Conservation (phyloP, 176 grass and related monocot genomes). For the Pontederia paniculata region DNA sequence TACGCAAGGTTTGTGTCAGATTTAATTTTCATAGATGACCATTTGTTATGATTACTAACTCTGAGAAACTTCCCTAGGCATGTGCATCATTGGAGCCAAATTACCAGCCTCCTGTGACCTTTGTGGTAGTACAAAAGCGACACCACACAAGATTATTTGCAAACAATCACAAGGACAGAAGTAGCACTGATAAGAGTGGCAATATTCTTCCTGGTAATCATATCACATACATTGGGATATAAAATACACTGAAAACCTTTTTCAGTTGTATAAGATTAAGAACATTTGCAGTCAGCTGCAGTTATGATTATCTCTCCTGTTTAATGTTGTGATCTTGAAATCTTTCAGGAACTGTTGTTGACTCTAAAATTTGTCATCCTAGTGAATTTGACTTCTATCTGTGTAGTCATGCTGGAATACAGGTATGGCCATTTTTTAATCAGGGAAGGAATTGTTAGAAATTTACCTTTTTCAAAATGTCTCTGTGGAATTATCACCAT, state of each 20-base stretch:
- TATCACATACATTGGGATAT: too few species aligned
- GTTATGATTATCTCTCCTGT: too few species aligned
- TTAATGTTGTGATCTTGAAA: too few species aligned
- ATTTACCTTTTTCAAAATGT: neutral
- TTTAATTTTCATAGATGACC: neutral
- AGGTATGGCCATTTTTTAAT: too few species aligned
- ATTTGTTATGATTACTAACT: neutral
- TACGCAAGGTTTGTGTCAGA: too few species aligned
- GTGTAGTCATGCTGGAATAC: slow-evolving; percentile 99
- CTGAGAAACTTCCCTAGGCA: slow-evolving; percentile 77
- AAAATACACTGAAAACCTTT: slow-evolving; percentile 10
- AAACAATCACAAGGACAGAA: slow-evolving; percentile 98
- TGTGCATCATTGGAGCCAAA: slow-evolving; percentile 96
- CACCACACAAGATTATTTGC: slow-evolving; percentile 95
- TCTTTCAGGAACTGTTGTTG: slow-evolving; percentile 96
- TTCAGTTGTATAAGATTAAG: neutral
- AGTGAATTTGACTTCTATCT: slow-evolving; percentile 99
- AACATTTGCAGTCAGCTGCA: too few species aligned
- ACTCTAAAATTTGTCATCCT: slow-evolving; percentile 98
- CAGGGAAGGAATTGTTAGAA: slow-evolving; percentile 24
- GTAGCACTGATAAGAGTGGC: slow-evolving; percentile 85
- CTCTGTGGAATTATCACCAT: too few species aligned
- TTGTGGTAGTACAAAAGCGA: slow-evolving; percentile 98
- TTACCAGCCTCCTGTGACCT: slow-evolving; percentile 97
- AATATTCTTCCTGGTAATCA: slow-evolving; percentile 90